Evolutionary conservation across 2,329 filamentous ascomycete species (phyloP).

Genomic region (Talaromyces sp.): DNA sequence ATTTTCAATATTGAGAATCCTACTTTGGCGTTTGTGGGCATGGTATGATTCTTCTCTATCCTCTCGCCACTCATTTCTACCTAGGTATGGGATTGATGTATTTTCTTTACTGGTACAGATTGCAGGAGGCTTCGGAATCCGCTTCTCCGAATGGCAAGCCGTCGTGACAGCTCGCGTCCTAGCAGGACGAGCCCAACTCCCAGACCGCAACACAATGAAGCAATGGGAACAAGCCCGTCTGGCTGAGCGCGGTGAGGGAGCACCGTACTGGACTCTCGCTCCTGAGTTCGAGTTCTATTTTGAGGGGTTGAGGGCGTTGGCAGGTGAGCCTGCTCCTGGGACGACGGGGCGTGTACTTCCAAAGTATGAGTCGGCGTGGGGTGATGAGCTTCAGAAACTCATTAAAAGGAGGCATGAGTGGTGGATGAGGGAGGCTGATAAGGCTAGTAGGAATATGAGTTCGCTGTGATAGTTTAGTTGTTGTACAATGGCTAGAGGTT

Average conservation of each 20-base stretch:
- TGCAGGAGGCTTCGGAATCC: conserved; percentile 26
- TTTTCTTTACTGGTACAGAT: no score
- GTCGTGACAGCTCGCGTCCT: conserved; percentile 27
- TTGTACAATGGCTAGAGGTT: not conserved
- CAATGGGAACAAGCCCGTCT: conserved; percentile 25
- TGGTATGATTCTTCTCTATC: conserved; percentile 13
- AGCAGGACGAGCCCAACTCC: conserved; percentile 16
- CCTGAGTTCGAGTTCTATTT: conserved; percentile 39
- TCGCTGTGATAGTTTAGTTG: not conserved
- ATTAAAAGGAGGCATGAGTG: conserved; percentile 2
- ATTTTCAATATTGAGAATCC: conserved; percentile 28
- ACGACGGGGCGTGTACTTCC: conserved; percentile 34
- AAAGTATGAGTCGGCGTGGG: conserved; percentile 35
- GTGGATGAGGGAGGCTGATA: not conserved
- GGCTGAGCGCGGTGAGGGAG: conserved; percentile 19
- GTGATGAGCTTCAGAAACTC: conserved; percentile 18
- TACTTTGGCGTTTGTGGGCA: conserved; percentile 26
- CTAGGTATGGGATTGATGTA: not conserved
- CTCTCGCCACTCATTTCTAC: no score
- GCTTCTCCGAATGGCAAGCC: conserved; percentile 29
- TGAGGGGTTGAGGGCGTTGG: conserved; percentile 34
- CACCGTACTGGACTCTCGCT: conserved; percentile 22
- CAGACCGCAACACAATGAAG: conserved; percentile 15
- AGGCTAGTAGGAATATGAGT: not conserved
- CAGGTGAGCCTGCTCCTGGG: conserved; percentile 35